Evolutionary conservation across 179 eudicot genomes (phyloP).

Genomic region (Actinidia polygama): DNA sequence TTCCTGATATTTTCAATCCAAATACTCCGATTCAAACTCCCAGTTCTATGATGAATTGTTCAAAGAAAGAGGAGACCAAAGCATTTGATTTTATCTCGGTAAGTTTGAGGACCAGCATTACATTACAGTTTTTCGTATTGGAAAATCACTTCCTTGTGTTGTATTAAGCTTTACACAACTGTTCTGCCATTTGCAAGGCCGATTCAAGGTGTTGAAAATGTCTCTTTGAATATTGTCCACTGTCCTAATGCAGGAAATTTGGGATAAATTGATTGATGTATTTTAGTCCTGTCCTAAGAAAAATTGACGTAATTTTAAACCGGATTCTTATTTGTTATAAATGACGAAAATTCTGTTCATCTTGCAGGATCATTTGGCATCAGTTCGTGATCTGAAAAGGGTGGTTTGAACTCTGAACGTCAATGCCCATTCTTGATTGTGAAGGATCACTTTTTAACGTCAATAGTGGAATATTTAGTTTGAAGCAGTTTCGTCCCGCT

Average conservation of each 20-base stretch:
- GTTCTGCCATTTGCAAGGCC: too few relatives aligned
- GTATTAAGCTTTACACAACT: too few relatives aligned
- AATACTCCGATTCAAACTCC: constrained; percentile 61
- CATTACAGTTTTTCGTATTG: neutral
- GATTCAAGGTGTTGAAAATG: too few relatives aligned
- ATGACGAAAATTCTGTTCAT: neutral
- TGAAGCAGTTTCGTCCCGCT: neutral
- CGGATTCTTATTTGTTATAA: neutral
- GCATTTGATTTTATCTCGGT: constrained; percentile 98
- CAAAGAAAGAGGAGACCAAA: constrained; percentile 81
- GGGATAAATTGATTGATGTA: too few relatives aligned
- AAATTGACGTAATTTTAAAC: too few relatives aligned
- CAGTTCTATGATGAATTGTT: constrained; percentile 55
- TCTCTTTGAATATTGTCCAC: too few relatives aligned
- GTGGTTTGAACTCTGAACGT: constrained; percentile 48
- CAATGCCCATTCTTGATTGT: neutral
- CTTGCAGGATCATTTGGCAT: constrained; percentile 84
- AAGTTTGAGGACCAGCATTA: constrained; percentile 27
- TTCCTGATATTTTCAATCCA: constrained; percentile 88
- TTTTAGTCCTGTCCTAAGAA: neutral
- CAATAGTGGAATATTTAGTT: neutral
- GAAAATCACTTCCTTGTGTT: neutral
- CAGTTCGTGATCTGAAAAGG: constrained; percentile 87
- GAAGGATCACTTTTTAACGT: neutral
- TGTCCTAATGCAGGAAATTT: too few relatives aligned